Evolutionary conservation across 345 rosid species (phyloP).

Genomic region (Arabis alpina): DNA sequence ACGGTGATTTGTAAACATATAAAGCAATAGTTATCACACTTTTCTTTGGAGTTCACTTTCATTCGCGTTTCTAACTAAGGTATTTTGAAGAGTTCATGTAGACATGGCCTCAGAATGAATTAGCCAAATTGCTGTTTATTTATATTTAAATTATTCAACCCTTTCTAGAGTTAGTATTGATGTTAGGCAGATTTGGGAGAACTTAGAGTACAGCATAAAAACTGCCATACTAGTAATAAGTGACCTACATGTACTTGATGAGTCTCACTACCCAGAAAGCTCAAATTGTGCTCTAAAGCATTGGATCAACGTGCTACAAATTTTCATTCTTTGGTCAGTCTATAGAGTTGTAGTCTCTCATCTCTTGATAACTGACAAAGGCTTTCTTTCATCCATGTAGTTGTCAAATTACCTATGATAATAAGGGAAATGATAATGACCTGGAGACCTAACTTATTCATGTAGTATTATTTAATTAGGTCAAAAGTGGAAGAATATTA

Average conservation of each 20-base stretch:
- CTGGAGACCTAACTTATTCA: constrained; percentile 25
- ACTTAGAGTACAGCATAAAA: too few relatives aligned
- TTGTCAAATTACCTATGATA: constrained; percentile 3
- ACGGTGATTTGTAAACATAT: constrained; percentile 18
- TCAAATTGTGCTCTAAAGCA: background rate
- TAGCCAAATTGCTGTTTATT: background rate
- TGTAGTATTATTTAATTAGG: background rate
- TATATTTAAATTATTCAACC: too few relatives aligned
- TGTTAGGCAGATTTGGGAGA: background rate
- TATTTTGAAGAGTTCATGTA: background rate
- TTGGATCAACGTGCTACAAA: background rate
- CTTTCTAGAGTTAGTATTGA: background rate
- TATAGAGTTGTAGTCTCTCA: background rate
- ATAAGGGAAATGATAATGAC: constrained; percentile 1
- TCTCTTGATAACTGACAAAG: background rate
- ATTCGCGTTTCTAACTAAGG: background rate
- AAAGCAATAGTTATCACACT: background rate
- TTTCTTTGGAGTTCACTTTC: background rate
- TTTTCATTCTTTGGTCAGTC: background rate
- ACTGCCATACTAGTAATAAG: too few relatives aligned
- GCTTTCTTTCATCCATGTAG: background rate
- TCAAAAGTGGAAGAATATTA: constrained; percentile 6
- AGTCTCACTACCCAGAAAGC: background rate
- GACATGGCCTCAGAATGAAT: constrained; percentile 1
- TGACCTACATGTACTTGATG: too few relatives aligned